A percentile compares a stretch with the other conserved stretches of the same genome.
Conservation (phyloP, 441 rosid genomes). For the Gossypium schwendimanii region DNA sequence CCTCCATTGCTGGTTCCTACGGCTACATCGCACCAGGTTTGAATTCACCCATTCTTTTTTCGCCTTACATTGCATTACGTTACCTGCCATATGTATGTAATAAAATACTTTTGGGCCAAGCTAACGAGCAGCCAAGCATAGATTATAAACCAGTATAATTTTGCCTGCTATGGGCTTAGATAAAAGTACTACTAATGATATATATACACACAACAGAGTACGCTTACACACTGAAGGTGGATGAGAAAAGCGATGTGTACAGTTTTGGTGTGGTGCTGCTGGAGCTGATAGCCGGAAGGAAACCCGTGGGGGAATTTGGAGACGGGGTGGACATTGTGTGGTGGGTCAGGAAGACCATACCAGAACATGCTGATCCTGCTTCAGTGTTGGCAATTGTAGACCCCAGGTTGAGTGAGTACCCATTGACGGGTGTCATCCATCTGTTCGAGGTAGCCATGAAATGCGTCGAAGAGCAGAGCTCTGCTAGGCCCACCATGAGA, state of each 20-base stretch:
- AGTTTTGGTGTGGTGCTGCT: conserved; percentile 80
- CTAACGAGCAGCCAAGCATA: not conserved
- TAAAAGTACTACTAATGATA: not conserved
- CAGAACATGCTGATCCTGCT: conserved; percentile 51
- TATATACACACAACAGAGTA: conserved; percentile 44
- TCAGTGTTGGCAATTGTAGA: conserved; percentile 57
- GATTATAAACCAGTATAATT: not conserved
- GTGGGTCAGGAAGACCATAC: conserved; percentile 68
- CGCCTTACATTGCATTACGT: not conserved
- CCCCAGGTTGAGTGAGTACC: conserved; percentile 53
- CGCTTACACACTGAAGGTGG: conserved; percentile 81
- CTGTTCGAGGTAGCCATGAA: conserved; percentile 68
- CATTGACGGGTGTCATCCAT: conserved; percentile 43
- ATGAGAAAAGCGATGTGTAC: conserved; percentile 88
- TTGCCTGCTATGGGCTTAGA: not conserved
- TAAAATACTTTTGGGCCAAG: not conserved
- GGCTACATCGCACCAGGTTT: conserved; percentile 97
- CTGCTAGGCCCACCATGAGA: conserved; percentile 75
- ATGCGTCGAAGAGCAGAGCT: conserved; percentile 69
- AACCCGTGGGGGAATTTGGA: conserved; percentile 85
- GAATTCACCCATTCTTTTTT: not conserved
- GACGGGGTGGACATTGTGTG: conserved; percentile 89
- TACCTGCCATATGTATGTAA: not conserved
- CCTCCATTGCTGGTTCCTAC: conserved; percentile 79
- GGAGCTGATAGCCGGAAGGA: conserved; percentile 74